Percentiles rank a stretch among this genome's conserved stretches.
Conservation (phyloP, 2,329 filamentous ascomycete species). For the Penicillium sp. region DNA sequence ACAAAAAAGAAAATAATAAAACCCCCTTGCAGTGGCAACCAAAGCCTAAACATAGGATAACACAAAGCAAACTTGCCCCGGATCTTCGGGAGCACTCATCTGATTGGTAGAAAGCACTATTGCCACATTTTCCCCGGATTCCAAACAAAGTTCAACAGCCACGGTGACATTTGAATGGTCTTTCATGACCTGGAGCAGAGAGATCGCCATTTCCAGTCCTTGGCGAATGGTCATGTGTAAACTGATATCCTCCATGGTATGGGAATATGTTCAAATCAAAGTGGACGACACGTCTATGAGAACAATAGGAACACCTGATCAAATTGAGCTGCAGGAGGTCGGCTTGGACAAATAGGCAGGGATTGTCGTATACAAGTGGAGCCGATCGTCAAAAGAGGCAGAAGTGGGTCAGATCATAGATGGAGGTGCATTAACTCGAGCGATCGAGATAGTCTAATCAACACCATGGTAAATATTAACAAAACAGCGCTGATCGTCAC, state of each 20-base stretch:
- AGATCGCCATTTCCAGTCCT: not conserved
- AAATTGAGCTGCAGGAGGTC: not conserved
- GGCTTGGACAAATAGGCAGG: not conserved
- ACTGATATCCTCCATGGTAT: not conserved
- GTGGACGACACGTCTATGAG: not conserved
- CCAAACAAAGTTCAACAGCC: not conserved
- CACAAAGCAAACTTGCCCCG: not conserved
- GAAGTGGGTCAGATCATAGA: slow-evolving; percentile 15
- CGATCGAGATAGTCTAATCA: slow-evolving; percentile 19
- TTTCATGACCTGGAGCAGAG: not conserved
- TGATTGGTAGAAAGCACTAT: not conserved
- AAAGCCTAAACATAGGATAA: not conserved
- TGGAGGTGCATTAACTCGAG: slow-evolving; percentile 12
- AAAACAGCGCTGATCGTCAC: slow-evolving; percentile 6
- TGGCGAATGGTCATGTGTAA: not conserved
- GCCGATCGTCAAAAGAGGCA: slow-evolving; percentile 12
- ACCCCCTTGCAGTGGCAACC: not conserved
- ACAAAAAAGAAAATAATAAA: not conserved
- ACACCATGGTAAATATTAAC: slow-evolving; percentile 2
- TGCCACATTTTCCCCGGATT: not conserved
- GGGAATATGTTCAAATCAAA: not conserved
- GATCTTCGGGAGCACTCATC: not conserved
- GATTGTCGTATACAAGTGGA: slow-evolving; percentile 2
- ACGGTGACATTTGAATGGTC: not conserved
- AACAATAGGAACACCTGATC: not conserved